Base-by-base conservation (phyloP, 169 alveolate species). In the Plasmodium coatneyi region DNA sequence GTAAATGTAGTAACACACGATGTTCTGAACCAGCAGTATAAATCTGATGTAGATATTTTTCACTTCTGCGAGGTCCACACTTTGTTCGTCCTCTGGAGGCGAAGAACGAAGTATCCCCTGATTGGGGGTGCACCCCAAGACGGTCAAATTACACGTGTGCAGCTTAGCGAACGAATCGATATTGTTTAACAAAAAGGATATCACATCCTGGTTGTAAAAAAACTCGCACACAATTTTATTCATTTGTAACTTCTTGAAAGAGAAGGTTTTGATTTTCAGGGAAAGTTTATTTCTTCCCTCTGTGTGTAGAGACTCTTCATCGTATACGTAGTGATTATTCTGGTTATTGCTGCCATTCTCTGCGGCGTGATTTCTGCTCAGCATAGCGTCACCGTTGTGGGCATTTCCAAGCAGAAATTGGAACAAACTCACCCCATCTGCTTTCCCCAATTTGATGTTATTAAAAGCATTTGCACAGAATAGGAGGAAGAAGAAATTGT, bases 181-280 rank as follows among this genome's bases (percentile, higher is more conserved):
- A 81, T 91, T 91, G 19, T 81, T 54, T 19, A 49, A 71, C 2
- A 70, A 46, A 71, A 91, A 34, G n/a, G 22, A 5, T 66, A 91
- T 91, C 52, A 91, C 74, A 91, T 91, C 92, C n/a, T 70, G 43
- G 60, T 82, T 91, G 81, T 91, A 91, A 71, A 91, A 91, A 78
- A 91, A 91, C 74, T 91, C 95, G 78, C 82, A 91, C 46, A 91
- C 60, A 32, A 91, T 81, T 81, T 81, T 91, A 56, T 91, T 91
- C 95, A 91, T 81, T 80, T 41, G 46, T 12, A 91, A 91, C 14
- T 81, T 70, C 16, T 91, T 91, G 43, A 60, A 46, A 49, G 66
- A 0, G 52, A 91, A 91, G 72, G 86, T 80, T 71, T 81, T 80
- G 36, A 91, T 79, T 16, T 89, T 56, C 19, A 89, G 39, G 9